A percentile compares a stretch with the other conserved stretches of the same genome.
These are phyloP conservation scores for Thalassiosira hispida DNA, from an alignment of 352 stramenopile species.

Conservation along the genomic window DNA sequence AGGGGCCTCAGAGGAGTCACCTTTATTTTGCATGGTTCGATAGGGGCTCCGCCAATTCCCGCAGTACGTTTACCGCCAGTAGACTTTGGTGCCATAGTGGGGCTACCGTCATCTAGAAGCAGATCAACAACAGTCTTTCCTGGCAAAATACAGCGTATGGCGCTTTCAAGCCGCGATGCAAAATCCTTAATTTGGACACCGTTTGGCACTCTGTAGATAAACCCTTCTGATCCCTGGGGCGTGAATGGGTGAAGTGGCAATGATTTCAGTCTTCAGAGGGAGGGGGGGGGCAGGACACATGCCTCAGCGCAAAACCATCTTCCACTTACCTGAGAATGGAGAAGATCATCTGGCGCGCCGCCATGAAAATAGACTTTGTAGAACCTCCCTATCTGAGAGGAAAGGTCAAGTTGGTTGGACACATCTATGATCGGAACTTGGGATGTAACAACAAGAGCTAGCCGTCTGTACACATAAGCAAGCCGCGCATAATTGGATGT, in stretches of 20 bases:
- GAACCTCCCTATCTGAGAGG: conserved; percentile 78
- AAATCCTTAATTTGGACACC: conserved; percentile 78
- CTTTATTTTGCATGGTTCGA: conserved; percentile 82
- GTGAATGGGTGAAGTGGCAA: not conserved
- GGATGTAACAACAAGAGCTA: conserved; percentile 74
- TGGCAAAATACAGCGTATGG: conserved; percentile 78
- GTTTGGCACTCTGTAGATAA: conserved; percentile 77
- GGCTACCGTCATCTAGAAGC: conserved; percentile 78
- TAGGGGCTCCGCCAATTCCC: conserved; percentile 67
- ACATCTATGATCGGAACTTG: conserved; percentile 79
- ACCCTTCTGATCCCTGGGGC: conserved; percentile 62
- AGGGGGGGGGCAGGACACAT: conserved; percentile 1
- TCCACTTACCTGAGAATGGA: conserved; percentile 56
- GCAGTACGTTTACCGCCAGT: conserved; percentile 43
- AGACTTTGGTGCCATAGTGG: conserved; percentile 52
- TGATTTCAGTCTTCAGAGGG: conserved; percentile 3
- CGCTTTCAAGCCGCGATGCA: conserved; percentile 66
- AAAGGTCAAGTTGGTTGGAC: conserved; percentile 74
- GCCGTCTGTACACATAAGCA: conserved; percentile 69
- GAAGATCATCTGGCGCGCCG: conserved; percentile 83
- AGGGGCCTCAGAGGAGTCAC: conserved; percentile 81
- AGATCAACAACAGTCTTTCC: conserved; percentile 78
- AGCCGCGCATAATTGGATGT: conserved; percentile 84
- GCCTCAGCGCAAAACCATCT: not conserved
- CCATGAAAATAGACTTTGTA: conserved; percentile 87